Evolutionary conservation across 768 basidiomycete genomes (phyloP).

Genomic region (Ramaria rubella): DNA sequence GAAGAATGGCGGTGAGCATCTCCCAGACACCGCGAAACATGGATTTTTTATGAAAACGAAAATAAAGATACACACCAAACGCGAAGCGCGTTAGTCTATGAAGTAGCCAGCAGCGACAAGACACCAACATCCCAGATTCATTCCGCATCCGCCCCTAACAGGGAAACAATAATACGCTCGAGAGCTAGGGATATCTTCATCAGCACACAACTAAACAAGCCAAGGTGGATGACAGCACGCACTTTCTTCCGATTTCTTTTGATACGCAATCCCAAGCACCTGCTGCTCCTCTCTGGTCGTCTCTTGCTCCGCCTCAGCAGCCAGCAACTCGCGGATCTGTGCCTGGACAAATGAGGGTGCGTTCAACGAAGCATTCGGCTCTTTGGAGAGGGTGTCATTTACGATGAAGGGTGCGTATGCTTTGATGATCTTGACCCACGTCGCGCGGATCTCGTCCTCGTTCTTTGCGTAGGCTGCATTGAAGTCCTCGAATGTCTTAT

Average conservation of each 20-base stretch:
- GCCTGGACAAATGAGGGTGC: not conserved
- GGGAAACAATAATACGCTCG: not conserved
- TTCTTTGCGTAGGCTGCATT: not conserved
- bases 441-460: conserved; percentile 7
- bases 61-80: too few species aligned
- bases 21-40: too few species aligned
- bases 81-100: too few species aligned
- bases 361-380: not conserved
- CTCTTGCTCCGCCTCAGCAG: not conserved
- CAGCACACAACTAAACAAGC: not conserved
- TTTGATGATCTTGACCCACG: conserved; percentile 3
- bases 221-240: not conserved
- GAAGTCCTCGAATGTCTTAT: conserved; percentile 1
- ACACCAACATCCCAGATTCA: not conserved
- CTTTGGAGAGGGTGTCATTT: not conserved
- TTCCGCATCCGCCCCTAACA: not conserved
- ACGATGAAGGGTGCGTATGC: conserved; percentile 1
- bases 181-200: not conserved
- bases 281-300: conserved; percentile 1
- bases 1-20: too few species aligned
- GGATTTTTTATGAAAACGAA: too few species aligned
- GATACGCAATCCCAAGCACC: conserved; percentile 5
- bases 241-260: conserved; percentile 7
- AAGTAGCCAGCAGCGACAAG: not conserved
- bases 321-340: not conserved